Percentiles rank a stretch among this genome's conserved stretches.
Conservation (phyloP, 177 flowering plant genomes). For the Vitis hybrid region DNA sequence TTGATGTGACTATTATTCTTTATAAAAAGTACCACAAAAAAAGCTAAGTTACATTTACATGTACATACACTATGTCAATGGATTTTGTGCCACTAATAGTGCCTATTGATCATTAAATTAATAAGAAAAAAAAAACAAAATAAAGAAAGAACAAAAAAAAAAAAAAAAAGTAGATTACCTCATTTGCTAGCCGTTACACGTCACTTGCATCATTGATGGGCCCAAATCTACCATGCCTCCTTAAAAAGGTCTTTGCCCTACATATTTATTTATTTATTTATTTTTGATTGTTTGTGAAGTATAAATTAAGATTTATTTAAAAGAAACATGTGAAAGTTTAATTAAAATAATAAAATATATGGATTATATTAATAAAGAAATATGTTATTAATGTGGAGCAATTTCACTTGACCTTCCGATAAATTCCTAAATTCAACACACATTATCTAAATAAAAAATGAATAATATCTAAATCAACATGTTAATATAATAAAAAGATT, state of each 20-base stretch:
- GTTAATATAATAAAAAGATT: no score
- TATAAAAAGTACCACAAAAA: no score
- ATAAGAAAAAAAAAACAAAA: not conserved
- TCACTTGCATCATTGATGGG: not conserved
- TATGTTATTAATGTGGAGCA: no score
- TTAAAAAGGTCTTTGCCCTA: no score
- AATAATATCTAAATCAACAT: no score
- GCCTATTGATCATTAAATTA: not conserved
- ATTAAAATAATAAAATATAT: no score
- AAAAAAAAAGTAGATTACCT: not conserved
- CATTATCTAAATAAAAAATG: no score
- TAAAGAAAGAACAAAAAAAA: not conserved
- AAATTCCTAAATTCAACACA: no score
- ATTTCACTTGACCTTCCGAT: accelerated
- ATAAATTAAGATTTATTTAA: no score
- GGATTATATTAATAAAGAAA: no score
- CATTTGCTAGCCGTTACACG: not conserved
- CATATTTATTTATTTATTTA: not conserved
- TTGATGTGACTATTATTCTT: no score
- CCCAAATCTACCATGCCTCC: not conserved
- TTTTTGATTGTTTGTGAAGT: not conserved
- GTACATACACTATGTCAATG: not conserved
- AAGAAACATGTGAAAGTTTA: not conserved
- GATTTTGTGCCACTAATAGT: not conserved
- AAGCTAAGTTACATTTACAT: no score